These are phyloP conservation scores for Stachybotrys chlorohalonatus DNA, from an alignment of 2,329 filamentous ascomycete species.

Conservation along the genomic window DNA sequence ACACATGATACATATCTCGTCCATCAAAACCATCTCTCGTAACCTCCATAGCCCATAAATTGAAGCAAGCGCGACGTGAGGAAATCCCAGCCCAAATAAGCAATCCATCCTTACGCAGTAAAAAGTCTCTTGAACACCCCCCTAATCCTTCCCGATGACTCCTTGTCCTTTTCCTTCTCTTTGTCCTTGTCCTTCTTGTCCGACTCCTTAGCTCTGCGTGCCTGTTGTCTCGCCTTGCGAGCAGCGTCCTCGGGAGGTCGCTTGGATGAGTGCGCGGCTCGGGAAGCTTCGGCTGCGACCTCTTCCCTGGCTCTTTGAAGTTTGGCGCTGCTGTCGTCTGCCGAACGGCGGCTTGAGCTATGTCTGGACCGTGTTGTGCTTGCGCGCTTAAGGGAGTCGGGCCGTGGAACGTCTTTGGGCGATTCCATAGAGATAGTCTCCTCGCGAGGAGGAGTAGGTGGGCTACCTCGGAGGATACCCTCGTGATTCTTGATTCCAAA, in stretches of 20 bases:
- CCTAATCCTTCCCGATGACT: conserved; percentile 12
- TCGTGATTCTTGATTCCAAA: conserved; percentile 30
- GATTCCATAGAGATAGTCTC: conserved; percentile 10
- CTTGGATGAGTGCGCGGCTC: conserved; percentile 11
- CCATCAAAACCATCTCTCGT: neutral
- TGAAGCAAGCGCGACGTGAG: neutral
- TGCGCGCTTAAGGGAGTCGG: neutral
- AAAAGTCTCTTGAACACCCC: conserved; percentile 21
- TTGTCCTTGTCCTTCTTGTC: conserved; percentile 14
- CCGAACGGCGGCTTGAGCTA: conserved; percentile 15
- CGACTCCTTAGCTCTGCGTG: conserved; percentile 20
- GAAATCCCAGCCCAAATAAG: conserved; percentile 3
- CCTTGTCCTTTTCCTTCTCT: conserved; percentile 16
- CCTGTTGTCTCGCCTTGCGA: conserved; percentile 21
- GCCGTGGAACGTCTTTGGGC: conserved; percentile 9
- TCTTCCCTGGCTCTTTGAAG: conserved; percentile 13
- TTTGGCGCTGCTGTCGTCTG: conserved; percentile 15
- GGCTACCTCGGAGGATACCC: conserved; percentile 18
- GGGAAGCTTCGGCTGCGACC: conserved; percentile 12
- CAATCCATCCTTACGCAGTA: conserved; percentile 2
- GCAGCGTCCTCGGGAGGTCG: conserved; percentile 20
- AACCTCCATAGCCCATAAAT: neutral
- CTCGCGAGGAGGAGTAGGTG: conserved; percentile 11
- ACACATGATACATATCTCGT: conserved; percentile 1
- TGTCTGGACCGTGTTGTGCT: conserved; percentile 14